Base-by-base conservation (phyloP, 768 basidiomycete species). In the Crepidotus variabilis region DNA sequence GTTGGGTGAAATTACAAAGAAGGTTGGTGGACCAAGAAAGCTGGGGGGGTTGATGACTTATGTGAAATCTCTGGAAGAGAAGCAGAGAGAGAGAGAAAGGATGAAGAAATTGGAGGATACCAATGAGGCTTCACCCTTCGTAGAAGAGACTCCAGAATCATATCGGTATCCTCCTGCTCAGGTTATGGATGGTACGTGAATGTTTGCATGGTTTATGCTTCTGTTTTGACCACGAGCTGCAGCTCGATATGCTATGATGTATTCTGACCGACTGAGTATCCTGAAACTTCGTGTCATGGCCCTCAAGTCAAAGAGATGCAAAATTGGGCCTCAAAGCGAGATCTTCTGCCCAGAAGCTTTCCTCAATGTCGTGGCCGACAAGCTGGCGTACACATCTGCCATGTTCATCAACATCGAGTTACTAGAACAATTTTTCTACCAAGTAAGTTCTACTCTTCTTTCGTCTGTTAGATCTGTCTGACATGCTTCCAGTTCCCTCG, bases 341-440 rank as follows among this genome's bases (percentile, higher is more conserved):
- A 82, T 86, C 10, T 81, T 98, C 66, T 99, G 97, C 69, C 97
- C 97, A 0, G 97, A 99, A 70, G 90, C 92, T 0, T 98, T 98
- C 83, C 80, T 99, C 60, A 88, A 93, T 64, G 93, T 96, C 22
- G 94, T 99, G 20, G 94, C 97, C 2, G 92, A 98, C 69, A 98
- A 99, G 71, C 79, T 99, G 43, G 94, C 95, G 0, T 88, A 94
- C 67, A 98, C 96, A 0, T 92, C 94, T 2, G 86, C 95, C 2
- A 93, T 98, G 89, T 98, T 98, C 71, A 97, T 99, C 79, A 97
- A 94, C 74, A 97, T 99, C 57, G 97, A 99, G 69, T 78, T 99
- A 9, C 82, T 98, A 1, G 95, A 97, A 65, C 95, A 98, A 63
- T 99, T 98, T 80, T 98, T 98, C 78, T 97, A 98, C 66, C 93